Evolutionary conservation across 148 eudicot species (phyloP), one percentile per base, ranked within the genome.

Genomic region (Diospyros lotus): DNA sequence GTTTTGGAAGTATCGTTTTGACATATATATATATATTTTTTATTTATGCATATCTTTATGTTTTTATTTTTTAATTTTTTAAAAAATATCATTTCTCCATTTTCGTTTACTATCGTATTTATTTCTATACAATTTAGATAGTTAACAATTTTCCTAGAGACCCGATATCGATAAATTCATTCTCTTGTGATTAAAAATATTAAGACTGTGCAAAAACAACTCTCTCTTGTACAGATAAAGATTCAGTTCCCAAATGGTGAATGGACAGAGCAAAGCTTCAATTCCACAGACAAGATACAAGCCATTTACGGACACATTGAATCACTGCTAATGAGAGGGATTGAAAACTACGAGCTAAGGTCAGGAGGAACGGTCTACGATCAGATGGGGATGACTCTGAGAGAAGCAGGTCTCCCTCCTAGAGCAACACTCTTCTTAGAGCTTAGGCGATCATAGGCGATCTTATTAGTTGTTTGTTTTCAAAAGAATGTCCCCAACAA

Each of bases 161-260:
- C n/a, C n/a, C n/a, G n/a, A n/a, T n/a, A n/a, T n/a, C n/a, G n/a
- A n/a, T n/a, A n/a, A n/a, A n/a, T n/a, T n/a, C n/a, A n/a, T n/a
- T n/a, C n/a, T n/a, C n/a, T n/a, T n/a, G n/a, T n/a, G n/a, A n/a
- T n/a, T n/a, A n/a, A n/a, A n/a, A n/a, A n/a, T n/a, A n/a, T n/a
- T n/a, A n/a, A n/a, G n/a, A n/a, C n/a, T n/a, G n/a, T n/a, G n/a
- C n/a, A 53, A 50, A 28, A 69, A 9, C 48, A 17, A 69, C 58
- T 68, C 28, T 11, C 39, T 17, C 46, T 72, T 73, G 8, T 71
- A 70, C 89, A 92, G 98, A 89, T 94, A 80, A 72, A 89, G 74
- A 69, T 95, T 77, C 81, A 93, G 73, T 92, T 95, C 82, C 97
- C 97, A 40, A 89, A 89, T 61, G 98, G 98, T 9, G 93, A 90